Conservation (phyloP, 345 rosid species). For the Citrus glauca region DNA sequence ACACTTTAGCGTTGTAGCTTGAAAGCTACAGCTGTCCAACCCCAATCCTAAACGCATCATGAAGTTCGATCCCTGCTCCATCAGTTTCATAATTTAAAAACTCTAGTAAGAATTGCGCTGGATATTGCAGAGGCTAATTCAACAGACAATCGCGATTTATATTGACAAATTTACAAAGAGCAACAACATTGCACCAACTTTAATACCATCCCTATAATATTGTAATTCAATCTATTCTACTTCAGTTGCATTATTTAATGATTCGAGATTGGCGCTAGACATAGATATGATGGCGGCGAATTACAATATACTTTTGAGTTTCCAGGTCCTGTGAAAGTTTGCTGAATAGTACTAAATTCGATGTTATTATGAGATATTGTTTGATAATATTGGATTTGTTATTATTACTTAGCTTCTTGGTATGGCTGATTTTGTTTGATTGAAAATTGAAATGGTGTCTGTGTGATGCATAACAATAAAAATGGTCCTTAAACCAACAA, state of each 20-base stretch:
- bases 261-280: neutral
- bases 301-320: conserved; percentile 7
- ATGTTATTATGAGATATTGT: neutral
- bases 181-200: neutral
- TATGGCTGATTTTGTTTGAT: neutral
- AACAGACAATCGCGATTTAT: neutral
- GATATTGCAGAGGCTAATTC: neutral
- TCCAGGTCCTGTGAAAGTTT: neutral
- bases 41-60: rapidly evolving
- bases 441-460: neutral
- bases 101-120: neutral
- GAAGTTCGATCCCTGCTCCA: too few species aligned
- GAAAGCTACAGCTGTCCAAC: too few species aligned
- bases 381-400: neutral
- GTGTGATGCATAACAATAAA: too few species aligned
- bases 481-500: too few species aligned
- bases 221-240: neutral
- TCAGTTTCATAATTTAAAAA: neutral
- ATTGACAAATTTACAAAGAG: neutral
- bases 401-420: neutral
- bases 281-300: conserved; percentile 9
- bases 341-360: neutral
- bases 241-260: neutral
- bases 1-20: too few species aligned
- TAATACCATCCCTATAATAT: neutral